Base-by-base conservation (phyloP, 2,329 filamentous ascomycete genomes). In the Penicillium corylophilum region DNA sequence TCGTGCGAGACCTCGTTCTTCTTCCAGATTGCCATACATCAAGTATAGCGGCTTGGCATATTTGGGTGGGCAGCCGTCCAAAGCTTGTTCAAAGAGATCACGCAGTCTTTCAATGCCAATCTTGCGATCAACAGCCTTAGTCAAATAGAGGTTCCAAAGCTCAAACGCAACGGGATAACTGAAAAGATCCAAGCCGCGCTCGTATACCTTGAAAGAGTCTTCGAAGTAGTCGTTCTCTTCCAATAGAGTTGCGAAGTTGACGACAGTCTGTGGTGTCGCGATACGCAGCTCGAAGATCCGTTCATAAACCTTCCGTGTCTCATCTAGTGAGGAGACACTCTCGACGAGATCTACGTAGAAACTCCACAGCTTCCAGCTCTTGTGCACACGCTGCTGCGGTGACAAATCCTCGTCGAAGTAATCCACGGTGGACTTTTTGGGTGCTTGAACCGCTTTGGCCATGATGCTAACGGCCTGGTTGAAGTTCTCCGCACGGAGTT, bases 361-460 rank as follows among this genome's bases (percentile, higher is more conserved):
- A 73, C 91, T 96, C 94, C 94, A 99, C 10, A 99, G 76, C 71
- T 97, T 99, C 94, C 94, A 99, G 69, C 90, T 96, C 79, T 99
- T 99, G 77, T 99, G 94, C 3, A 99, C 89, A 56, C 95, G 84
- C 75, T 97, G 94, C 70, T 99, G 94, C 4, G 94, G 93, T 1
- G 90, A 91, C 6, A 99, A 77, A 0, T 84, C 90, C 69, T 99
- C 95, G 69, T 99, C 94, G 66, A 97, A 99, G 70, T 97, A 99
- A 75, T 99, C 94, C n/a, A 99, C 91, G 2, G 86, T 95, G n/a
- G 93, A 96, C 59, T 90, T 81, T 73, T 97, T 97, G 0, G 94
- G 92, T n/a, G 94, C 90, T 71, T 96, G 92, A 5, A 94, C 93
- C 16, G 94, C 94, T 72, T 96, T 97, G 36, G 90, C 89, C 92